Conservation (phyloP, 108 stramenopile genomes). For the Fistulifera solaris region DNA sequence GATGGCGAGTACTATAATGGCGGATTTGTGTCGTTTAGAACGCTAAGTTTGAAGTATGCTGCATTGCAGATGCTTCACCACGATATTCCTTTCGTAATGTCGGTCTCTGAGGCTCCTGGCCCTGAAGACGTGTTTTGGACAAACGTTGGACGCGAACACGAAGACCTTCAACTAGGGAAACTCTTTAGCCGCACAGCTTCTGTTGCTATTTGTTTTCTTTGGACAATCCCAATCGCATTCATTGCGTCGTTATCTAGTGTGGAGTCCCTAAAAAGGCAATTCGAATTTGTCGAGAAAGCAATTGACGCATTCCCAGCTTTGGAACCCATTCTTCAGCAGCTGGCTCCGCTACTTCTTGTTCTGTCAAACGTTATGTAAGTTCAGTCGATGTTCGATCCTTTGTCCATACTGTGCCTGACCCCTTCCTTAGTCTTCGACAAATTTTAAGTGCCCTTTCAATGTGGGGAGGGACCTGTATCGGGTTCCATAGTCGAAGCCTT, state of each 20-base stretch:
- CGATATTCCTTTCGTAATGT: slow-evolving; percentile 20
- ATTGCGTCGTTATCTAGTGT: slow-evolving; percentile 30
- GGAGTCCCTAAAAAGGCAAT: slow-evolving; percentile 12
- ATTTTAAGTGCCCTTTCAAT: slow-evolving; percentile 17
- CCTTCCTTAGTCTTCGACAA: slow-evolving; percentile 9
- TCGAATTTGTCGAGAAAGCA: slow-evolving; percentile 22
- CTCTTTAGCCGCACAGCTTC: slow-evolving; percentile 22
- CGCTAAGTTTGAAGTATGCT: slow-evolving; percentile 16
- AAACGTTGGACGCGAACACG: slow-evolving; percentile 27
- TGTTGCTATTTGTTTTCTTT: slow-evolving; percentile 22
- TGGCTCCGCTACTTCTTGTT: slow-evolving; percentile 34
- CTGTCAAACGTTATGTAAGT: slow-evolving; percentile 14
- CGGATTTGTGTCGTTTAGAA: slow-evolving; percentile 22
- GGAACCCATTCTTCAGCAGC: slow-evolving; percentile 14
- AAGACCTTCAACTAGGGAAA: slow-evolving; percentile 24
- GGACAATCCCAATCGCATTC: slow-evolving; percentile 44
- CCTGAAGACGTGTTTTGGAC: slow-evolving; percentile 27
- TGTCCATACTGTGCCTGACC: too few species aligned
- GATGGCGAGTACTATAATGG: slow-evolving; percentile 9
- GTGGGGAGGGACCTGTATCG: slow-evolving; percentile 34
- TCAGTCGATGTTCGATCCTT: too few species aligned
- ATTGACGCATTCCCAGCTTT: slow-evolving; percentile 20
- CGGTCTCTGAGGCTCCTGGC: slow-evolving; percentile 20
- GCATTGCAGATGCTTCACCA: slow-evolving; percentile 34
- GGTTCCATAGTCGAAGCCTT: slow-evolving; percentile 33